These are phyloP conservation scores for Venturia effusa DNA, from an alignment of 2,329 filamentous ascomycete genomes.

Conservation along the genomic window DNA sequence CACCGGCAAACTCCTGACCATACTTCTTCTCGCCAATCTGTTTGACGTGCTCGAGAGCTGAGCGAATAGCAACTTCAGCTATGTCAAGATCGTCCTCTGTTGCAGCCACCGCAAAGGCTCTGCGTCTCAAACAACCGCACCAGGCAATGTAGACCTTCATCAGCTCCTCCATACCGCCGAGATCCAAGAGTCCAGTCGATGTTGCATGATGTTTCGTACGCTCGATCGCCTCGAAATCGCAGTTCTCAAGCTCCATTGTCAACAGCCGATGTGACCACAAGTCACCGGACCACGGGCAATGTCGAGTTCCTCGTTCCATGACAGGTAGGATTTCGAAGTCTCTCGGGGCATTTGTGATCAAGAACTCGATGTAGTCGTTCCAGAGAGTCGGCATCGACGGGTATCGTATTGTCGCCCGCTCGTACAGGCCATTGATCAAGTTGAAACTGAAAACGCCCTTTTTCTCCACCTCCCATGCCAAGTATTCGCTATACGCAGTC, in stretches of 20 bases:
- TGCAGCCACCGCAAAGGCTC: conserved; percentile 63
- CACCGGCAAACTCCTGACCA: conserved; percentile 67
- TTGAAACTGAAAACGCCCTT: conserved; percentile 42
- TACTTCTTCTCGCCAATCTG: conserved; percentile 68
- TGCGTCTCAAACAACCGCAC: conserved; percentile 86
- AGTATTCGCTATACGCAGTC: conserved; percentile 51
- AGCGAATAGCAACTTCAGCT: conserved; percentile 78
- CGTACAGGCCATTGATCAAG: conserved; percentile 55
- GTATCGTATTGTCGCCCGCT: conserved; percentile 65
- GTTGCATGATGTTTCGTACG: conserved; percentile 88
- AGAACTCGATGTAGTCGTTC: conserved; percentile 73
- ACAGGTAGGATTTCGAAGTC: conserved; percentile 51
- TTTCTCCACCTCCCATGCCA: conserved; percentile 71
- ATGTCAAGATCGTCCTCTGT: conserved; percentile 71
- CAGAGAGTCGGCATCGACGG: conserved; percentile 65
- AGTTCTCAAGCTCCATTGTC: conserved; percentile 66
- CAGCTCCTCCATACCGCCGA: conserved; percentile 75
- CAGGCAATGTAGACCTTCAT: conserved; percentile 87
- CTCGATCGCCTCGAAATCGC: conserved; percentile 71
- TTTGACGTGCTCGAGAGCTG: conserved; percentile 75
- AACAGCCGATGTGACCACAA: conserved; percentile 88
- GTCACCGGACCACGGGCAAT: conserved; percentile 86
- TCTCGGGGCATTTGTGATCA: conserved; percentile 38
- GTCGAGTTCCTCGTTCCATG: conserved; percentile 70
- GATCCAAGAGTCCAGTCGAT: conserved; percentile 71